Evolutionary conservation across 768 basidiomycete species (phyloP).

Genomic region (Coprinopsis sp.): DNA sequence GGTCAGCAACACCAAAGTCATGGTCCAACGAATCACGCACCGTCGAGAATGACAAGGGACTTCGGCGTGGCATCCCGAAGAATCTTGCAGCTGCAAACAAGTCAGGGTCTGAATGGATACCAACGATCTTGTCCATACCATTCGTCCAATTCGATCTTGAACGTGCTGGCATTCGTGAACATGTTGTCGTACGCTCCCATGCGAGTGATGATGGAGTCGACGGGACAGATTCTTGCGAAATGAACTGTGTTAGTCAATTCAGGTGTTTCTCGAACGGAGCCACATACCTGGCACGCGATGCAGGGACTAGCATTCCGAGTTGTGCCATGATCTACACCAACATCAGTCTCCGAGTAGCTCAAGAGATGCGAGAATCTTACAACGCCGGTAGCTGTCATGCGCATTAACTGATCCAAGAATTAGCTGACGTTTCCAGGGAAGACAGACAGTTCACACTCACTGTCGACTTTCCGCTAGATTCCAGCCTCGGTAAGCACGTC

Average conservation of each 20-base stretch:
- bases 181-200: conserved; percentile 99
- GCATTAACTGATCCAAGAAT: conserved; percentile 54
- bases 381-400: conserved; percentile 94
- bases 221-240: conserved; percentile 65
- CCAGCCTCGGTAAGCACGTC: not conserved
- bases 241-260: not conserved
- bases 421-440: not conserved
- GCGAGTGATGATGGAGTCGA: conserved; percentile 89
- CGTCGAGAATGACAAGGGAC: conserved; percentile 92
- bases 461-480: conserved; percentile 32
- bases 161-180: conserved; percentile 92
- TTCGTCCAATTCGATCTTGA: conserved; percentile 98
- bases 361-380: conserved; percentile 35
- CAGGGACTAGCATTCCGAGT: conserved; percentile 93
- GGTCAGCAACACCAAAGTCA: conserved; percentile 6
- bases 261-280: not conserved
- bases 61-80: conserved; percentile 89
- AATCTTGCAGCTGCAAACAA: conserved; percentile 72
- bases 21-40: conserved; percentile 38
- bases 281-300: conserved; percentile 65
- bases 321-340: conserved; percentile 77
- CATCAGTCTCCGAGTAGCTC: not conserved
- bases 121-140: conserved; percentile 69
- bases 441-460: conserved; percentile 17
- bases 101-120: not conserved